phyloP scores from a whole-genome alignment of 441 rosid species.

The Arabidopsis hybrid region DNA sequence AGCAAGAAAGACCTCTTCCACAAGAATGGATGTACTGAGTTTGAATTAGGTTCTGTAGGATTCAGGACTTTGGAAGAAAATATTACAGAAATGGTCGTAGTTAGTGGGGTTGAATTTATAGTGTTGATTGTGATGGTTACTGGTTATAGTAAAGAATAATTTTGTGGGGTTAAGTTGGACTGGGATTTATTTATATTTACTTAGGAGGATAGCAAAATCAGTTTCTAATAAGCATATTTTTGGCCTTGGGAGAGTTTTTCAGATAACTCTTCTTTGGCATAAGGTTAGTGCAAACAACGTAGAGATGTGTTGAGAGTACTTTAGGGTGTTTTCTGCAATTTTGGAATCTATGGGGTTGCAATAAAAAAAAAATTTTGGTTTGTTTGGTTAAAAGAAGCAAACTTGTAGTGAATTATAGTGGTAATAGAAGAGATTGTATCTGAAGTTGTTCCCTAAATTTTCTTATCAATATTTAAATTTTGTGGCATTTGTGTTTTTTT shows the following conservation, averaged over 20 bases:
- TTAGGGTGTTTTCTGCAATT: slow-evolving; percentile 21
- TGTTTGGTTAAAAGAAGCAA: slow-evolving; percentile 10
- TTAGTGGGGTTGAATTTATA: slow-evolving; percentile 17
- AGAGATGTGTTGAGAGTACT: slow-evolving; percentile 37
- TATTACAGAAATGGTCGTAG: slow-evolving; percentile 9
- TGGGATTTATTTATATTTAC: slow-evolving; percentile 3
- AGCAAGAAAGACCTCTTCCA: slow-evolving; percentile 58
- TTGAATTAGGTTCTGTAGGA: slow-evolving; percentile 14
- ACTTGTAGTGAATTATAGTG: slow-evolving; percentile 14
- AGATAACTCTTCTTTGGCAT: slow-evolving; percentile 27
- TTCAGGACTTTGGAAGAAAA: slow-evolving; percentile 20
- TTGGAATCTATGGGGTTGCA: slow-evolving; percentile 39
- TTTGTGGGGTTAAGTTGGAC: slow-evolving; percentile 12
- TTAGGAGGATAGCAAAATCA: slow-evolving; percentile 21
- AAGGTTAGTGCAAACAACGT: slow-evolving; percentile 14
- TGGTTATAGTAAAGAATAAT: slow-evolving; percentile 34
- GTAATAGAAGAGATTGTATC: slow-evolving; percentile 9
- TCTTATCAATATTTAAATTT: neutral
- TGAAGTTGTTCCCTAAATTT: neutral
- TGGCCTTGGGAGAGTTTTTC: slow-evolving; percentile 23
- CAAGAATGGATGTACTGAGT: slow-evolving; percentile 76
- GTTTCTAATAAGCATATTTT: neutral
- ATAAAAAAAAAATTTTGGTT: neutral
- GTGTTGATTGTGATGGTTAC: slow-evolving; percentile 32
- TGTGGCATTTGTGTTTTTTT: neutral